Evolutionary conservation across 768 basidiomycete genomes (phyloP).

Genomic region (Tricholoma flavovirens): DNA sequence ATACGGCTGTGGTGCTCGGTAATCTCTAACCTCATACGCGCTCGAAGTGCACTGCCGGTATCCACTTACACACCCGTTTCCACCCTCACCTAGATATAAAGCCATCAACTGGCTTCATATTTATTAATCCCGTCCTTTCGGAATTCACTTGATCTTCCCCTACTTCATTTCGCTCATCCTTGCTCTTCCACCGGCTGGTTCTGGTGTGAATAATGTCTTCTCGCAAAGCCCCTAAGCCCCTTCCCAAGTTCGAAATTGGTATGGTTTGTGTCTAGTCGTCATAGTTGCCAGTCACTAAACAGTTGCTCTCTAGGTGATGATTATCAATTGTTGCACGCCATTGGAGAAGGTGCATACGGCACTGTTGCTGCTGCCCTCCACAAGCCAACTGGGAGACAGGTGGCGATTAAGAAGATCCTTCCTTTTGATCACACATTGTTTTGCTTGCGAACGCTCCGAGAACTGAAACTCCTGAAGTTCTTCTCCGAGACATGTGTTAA

Average conservation of each 20-base stretch:
- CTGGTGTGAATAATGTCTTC: constrained; percentile 49
- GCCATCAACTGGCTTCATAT: constrained; percentile 9
- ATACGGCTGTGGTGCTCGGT: constrained; percentile 1
- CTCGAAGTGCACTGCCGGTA: constrained; percentile 8
- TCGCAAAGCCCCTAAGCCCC: constrained; percentile 54
- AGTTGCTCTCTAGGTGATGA: constrained; percentile 45
- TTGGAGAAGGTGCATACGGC: constrained; percentile 87
- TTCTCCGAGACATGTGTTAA: constrained; percentile 76
- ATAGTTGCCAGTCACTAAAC: neutral
- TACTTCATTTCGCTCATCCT: constrained; percentile 18
- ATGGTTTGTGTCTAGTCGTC: constrained; percentile 8
- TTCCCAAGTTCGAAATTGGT: constrained; percentile 75
- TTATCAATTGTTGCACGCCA: constrained; percentile 66
- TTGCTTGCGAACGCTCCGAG: constrained; percentile 82
- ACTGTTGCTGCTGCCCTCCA: constrained; percentile 88
- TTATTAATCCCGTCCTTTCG: constrained; percentile 23
- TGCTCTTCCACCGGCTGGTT: constrained; percentile 41
- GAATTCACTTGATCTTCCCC: constrained; percentile 22
- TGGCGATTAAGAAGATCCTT: constrained; percentile 94
- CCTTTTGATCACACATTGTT: constrained; percentile 94
- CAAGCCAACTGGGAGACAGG: constrained; percentile 71
- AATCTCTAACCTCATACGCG: constrained; percentile 2
- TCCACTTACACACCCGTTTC: constrained; percentile 9
- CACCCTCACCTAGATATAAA: constrained; percentile 15
- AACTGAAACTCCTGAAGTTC: constrained; percentile 86